Conservation (phyloP, 495 filamentous ascomycete species). For the Aspergillus cavernicola region DNA sequence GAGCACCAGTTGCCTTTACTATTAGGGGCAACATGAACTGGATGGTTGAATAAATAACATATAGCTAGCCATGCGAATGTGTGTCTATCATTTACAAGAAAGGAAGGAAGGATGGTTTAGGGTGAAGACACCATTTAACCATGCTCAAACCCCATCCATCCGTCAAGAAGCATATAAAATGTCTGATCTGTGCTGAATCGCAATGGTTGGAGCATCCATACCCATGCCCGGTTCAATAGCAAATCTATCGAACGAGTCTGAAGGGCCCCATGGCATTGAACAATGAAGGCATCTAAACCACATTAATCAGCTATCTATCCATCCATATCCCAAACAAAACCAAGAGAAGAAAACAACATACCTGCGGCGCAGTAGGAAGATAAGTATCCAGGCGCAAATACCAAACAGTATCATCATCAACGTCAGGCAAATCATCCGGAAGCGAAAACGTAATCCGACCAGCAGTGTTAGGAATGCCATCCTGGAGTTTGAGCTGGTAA, state of each 20-base stretch:
- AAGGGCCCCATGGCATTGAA: constrained; percentile 35
- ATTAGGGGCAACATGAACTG: no score
- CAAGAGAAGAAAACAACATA: constrained; percentile 11
- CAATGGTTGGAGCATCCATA: no score
- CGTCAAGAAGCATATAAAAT: no score
- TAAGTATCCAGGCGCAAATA: constrained; percentile 30
- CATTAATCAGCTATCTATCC: not conserved
- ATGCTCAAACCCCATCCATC: no score
- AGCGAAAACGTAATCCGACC: constrained; percentile 27
- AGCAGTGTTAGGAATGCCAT: constrained; percentile 18
- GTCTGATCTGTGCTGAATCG: no score
- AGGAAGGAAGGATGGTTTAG: no score
- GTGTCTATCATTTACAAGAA: no score
- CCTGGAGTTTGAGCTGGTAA: constrained; percentile 21
- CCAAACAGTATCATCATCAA: constrained; percentile 31
- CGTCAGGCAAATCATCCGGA: constrained; percentile 26
- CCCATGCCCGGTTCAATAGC: no score
- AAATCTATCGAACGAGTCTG: not conserved
- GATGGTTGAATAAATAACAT: no score
- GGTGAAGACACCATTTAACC: no score
- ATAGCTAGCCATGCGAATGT: no score
- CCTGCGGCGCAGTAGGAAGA: constrained; percentile 34
- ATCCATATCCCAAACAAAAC: not conserved
- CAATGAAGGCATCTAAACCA: constrained; percentile 28
- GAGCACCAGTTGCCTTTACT: no score